Evolutionary conservation across 176 grass and related monocot species (phyloP).

Genomic region (Oryza australiensis): DNA sequence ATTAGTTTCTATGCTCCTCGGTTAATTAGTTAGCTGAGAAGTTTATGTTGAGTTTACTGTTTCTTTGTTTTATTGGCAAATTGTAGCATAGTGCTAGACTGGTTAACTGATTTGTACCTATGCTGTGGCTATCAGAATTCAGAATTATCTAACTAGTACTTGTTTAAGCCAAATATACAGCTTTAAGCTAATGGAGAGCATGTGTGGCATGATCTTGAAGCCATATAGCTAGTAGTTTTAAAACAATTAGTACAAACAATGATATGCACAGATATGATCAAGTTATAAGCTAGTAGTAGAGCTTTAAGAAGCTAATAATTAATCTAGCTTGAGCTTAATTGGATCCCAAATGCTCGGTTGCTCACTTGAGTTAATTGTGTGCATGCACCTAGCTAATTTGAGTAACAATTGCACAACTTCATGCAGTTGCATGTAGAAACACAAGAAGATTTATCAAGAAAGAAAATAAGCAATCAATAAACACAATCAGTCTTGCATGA

Average conservation of each 20-base stretch:
- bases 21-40: slow-evolving; percentile 6
- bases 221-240: not conserved
- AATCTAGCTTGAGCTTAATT: not conserved
- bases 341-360: not conserved
- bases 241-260: not conserved
- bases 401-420: not conserved
- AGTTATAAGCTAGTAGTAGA: not conserved
- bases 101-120: not conserved
- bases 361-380: not conserved
- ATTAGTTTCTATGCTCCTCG: not conserved
- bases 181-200: slow-evolving; percentile 19
- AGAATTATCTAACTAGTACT: not conserved
- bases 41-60: not conserved
- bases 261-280: not conserved
- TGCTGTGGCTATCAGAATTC: not conserved
- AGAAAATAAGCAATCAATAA: not conserved
- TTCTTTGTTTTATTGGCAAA: not conserved
- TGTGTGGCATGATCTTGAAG: not conserved
- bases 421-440: not conserved
- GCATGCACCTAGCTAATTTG: not conserved
- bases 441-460: not conserved
- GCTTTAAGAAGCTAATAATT: not conserved
- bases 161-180: not conserved
- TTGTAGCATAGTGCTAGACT: not conserved
- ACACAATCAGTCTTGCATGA: slow-evolving; percentile 8